Conservation (phyloP, 202 grass and related monocot species). For the Setaria italica region DNA sequence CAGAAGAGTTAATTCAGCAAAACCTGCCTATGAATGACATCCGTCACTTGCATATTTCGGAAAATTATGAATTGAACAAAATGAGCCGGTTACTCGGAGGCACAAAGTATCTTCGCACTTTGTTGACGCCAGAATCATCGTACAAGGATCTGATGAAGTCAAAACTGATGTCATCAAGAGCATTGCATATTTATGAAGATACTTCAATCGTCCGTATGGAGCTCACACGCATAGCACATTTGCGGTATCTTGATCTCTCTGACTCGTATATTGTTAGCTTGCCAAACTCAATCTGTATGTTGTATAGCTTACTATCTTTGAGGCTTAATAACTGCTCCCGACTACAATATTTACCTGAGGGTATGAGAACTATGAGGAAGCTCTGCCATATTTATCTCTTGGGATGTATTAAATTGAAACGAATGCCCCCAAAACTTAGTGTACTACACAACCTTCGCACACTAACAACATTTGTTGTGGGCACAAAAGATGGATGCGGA, state of each 20-base stretch:
- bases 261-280: fast-evolving
- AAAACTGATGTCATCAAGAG: slow-evolving; percentile 11
- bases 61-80: fast-evolving
- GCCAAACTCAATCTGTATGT: slow-evolving; percentile 15
- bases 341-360: slow-evolving; percentile 31
- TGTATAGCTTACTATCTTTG: slow-evolving; percentile 44
- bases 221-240: slow-evolving; percentile 10
- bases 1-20: background rate
- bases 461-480: slow-evolving; percentile 45
- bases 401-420: background rate
- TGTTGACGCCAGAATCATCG: background rate
- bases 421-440: slow-evolving; percentile 41
- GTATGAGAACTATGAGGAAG: slow-evolving; percentile 16
- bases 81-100: background rate
- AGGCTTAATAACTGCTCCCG: background rate
- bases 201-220: background rate
- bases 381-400: slow-evolving; percentile 55
- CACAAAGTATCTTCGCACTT: background rate
- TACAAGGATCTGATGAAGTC: background rate
- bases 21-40: background rate
- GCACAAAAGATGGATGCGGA: background rate
- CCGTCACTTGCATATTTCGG: background rate
- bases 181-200: background rate
- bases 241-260: slow-evolving; percentile 54
- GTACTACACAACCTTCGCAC: slow-evolving; percentile 26